phyloP scores from a whole-genome alignment of 1,284 basidiomycete genomes.

The Ceratobasidium sp. region DNA sequence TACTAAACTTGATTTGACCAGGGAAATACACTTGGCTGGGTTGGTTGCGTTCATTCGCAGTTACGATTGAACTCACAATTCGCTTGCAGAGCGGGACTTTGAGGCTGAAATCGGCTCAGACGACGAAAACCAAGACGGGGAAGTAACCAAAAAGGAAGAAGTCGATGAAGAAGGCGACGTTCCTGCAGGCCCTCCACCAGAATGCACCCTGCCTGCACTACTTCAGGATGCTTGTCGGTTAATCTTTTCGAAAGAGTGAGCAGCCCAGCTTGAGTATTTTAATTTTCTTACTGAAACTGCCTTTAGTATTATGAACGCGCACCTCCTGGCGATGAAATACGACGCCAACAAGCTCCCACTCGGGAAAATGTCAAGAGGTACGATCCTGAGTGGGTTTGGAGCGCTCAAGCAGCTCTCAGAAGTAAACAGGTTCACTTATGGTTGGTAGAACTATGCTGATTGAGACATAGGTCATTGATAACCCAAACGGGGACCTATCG shows the following conservation, averaged over 20 bases:
- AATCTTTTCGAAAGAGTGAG: background rate
- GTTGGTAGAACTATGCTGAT: no score
- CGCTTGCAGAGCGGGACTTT: slow-evolving; percentile 53
- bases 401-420: slow-evolving; percentile 65
- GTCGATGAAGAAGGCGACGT: no score
- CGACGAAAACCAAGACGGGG: no score
- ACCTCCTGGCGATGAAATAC: slow-evolving; percentile 75
- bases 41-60: slow-evolving; percentile 65
- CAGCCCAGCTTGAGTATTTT: background rate
- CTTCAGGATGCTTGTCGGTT: slow-evolving; percentile 1
- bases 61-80: slow-evolving; percentile 58
- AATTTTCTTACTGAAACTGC: slow-evolving; percentile 55
- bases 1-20: slow-evolving; percentile 18
- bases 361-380: slow-evolving; percentile 59
- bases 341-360: slow-evolving; percentile 77
- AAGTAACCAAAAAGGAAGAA: no score
- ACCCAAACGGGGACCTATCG: slow-evolving; percentile 45
- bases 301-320: slow-evolving; percentile 70
- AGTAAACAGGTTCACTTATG: no score
- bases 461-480: no score
- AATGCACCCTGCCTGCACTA: no score
- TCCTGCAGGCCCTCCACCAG: no score
- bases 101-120: slow-evolving; percentile 8
- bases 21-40: slow-evolving; percentile 75
- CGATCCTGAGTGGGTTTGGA: slow-evolving; percentile 58